Percentiles rank a stretch among this genome's conserved stretches.
phyloP scores from a whole-genome alignment of 1,284 basidiomycete species.

The Stygiomarasmius scandens region DNA sequence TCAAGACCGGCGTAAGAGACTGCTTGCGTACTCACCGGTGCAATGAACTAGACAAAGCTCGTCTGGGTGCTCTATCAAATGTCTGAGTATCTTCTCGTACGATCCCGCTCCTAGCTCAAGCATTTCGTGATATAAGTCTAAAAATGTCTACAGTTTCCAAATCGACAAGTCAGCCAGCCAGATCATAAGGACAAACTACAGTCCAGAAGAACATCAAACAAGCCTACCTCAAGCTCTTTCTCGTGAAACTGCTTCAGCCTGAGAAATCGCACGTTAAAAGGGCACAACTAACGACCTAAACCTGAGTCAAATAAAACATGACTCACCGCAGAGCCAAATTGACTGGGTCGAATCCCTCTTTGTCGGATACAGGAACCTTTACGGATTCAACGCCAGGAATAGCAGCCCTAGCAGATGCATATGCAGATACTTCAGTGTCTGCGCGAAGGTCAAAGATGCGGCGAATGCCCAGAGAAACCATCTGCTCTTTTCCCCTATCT shows the following conservation, averaged over 20 bases:
- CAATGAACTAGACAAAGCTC: slow-evolving; percentile 46
- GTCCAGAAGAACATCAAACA: no score
- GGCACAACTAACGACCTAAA: neutral
- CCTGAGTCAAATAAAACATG: neutral
- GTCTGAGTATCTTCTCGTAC: slow-evolving; percentile 36
- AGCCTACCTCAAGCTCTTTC: slow-evolving; percentile 31
- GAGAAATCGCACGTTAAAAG: slow-evolving; percentile 4
- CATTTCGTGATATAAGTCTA: slow-evolving; percentile 34
- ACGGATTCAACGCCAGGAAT: slow-evolving; percentile 36
- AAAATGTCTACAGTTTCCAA: slow-evolving; percentile 37
- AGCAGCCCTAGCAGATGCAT: slow-evolving; percentile 29
- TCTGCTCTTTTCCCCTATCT: slow-evolving; percentile 35
- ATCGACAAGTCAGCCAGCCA: no score
- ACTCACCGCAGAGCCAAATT: slow-evolving; percentile 29
- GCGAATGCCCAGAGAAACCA: slow-evolving; percentile 37
- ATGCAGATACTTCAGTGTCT: slow-evolving; percentile 36
- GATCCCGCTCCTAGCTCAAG: slow-evolving; percentile 35
- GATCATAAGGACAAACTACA: no score
- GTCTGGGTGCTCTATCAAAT: slow-evolving; percentile 40
- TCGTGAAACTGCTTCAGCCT: slow-evolving; percentile 30
- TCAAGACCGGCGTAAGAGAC: neutral
- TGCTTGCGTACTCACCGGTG: slow-evolving; percentile 33
- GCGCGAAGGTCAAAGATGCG: slow-evolving; percentile 46
- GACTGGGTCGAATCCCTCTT: slow-evolving; percentile 32
- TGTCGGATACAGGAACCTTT: slow-evolving; percentile 29